Conservation (phyloP, 208 protist genomes). For the Crithidia thermophila region DNA sequence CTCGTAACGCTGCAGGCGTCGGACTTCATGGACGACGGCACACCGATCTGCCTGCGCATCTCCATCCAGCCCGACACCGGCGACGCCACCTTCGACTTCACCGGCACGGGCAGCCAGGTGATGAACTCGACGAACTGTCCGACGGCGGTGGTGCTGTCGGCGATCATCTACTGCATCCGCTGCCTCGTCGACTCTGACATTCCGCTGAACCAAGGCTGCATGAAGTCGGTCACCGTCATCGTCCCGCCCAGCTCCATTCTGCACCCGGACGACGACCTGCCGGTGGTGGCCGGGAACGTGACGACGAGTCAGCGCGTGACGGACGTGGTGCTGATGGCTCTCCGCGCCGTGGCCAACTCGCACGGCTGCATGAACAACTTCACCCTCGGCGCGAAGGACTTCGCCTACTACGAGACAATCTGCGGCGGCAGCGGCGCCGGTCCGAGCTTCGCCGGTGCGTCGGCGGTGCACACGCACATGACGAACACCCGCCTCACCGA, state of each 20-base stretch:
- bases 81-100: slow-evolving; percentile 93
- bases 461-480: slow-evolving; percentile 97
- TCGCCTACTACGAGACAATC: slow-evolving; percentile 97
- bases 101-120: slow-evolving; percentile 87
- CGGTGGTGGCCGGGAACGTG: slow-evolving; percentile 97
- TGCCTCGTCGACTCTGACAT: slow-evolving; percentile 94
- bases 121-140: slow-evolving; percentile 94
- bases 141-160: slow-evolving; percentile 89
- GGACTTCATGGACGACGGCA: slow-evolving; percentile 97
- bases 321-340: slow-evolving; percentile 94
- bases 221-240: slow-evolving; percentile 83
- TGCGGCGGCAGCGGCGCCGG: slow-evolving; percentile 94
- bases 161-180: slow-evolving; percentile 95
- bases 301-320: slow-evolving; percentile 95
- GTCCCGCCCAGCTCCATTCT: slow-evolving; percentile 86
- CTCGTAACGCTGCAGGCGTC: slow-evolving; percentile 25
- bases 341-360: slow-evolving; percentile 84
- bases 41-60: slow-evolving; percentile 80
- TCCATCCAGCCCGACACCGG: slow-evolving; percentile 74
- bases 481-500: slow-evolving; percentile 97
- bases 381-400: slow-evolving; percentile 93
- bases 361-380: slow-evolving; percentile 97
- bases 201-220: slow-evolving; percentile 95
- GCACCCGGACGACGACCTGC: slow-evolving; percentile 74
- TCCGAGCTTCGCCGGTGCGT: slow-evolving; percentile 76